A percentile compares a stretch with the other conserved stretches of the same genome.
Evolutionary conservation across 257 asterid species (phyloP).

Genomic region (Solanum sejunctum): DNA sequence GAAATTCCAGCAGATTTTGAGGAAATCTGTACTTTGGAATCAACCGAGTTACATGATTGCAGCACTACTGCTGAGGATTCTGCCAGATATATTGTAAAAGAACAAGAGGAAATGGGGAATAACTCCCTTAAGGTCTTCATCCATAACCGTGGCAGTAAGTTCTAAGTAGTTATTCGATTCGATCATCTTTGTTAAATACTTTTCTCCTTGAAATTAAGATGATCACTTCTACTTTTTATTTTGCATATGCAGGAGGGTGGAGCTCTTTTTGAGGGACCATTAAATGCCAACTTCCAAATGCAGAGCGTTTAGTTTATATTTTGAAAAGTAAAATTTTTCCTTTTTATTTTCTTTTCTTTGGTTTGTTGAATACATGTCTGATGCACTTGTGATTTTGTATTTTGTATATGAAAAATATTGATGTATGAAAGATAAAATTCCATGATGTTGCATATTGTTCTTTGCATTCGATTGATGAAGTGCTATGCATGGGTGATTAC

Average conservation of each 20-base stretch:
- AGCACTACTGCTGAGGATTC: too few relatives aligned
- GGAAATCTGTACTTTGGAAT: neutral
- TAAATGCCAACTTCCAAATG: neutral
- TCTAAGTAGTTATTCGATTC: too few relatives aligned
- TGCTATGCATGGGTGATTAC: too few relatives aligned
- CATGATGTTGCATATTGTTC: too few relatives aligned
- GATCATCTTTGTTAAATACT: neutral
- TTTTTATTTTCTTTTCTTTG: too few relatives aligned
- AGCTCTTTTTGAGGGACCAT: neutral
- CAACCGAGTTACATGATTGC: too few relatives aligned
- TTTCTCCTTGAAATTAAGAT: neutral
- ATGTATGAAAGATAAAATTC: neutral
- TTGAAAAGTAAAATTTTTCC: too few relatives aligned
- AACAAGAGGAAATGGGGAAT: neutral
- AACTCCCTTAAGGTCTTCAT: too few relatives aligned
- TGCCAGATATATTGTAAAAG: too few relatives aligned
- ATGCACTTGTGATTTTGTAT: too few relatives aligned
- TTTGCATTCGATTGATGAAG: too few relatives aligned
- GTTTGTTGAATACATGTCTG: too few relatives aligned
- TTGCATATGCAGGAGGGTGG: neutral
- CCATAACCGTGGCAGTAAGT: neutral
- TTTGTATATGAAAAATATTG: neutral
- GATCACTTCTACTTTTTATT: neutral
- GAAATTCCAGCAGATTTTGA: neutral
- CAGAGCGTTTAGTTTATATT: neutral